Base-by-base conservation (phyloP, 148 eudicot species). In the Spergularia marina region DNA sequence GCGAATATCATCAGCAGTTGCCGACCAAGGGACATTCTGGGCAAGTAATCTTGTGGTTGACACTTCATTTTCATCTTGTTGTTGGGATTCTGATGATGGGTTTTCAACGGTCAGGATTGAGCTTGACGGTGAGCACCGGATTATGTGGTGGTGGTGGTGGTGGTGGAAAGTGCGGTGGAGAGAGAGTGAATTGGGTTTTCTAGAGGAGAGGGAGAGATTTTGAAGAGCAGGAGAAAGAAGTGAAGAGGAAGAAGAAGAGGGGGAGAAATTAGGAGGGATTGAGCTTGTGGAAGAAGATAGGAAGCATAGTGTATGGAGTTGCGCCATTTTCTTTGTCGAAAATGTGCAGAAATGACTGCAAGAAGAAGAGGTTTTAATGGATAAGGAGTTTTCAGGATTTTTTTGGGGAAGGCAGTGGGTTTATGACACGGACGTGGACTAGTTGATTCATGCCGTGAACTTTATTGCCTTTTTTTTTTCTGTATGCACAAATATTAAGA, bases 21-120 rank as follows among this genome's bases (percentile, higher is more conserved):
- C 81, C 7, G 83, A 76, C 98, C 98, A 95, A 0, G 97, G 96
- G 12, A 92, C 69, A 52, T 95, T 92, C 83, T 87, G 90, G 10
- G 91, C 94, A 25, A 90, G 78, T 63, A 95, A 40, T 76, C 96
- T 85, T 1, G 91, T 95, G 20, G 25, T 59, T 21, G 88, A 85
- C 52, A 62, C 2, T 79, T 85, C 47, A 53, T 7, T 17, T 16
- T 44, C 71, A 47, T 77, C 81, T 51, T 79, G 84, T 59, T 79
- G 81, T 61, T 21, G 51, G 21, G 74, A 25, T 54, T 79, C 73
- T 10, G 68, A 10, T 7, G 85, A 23, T 70, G 81, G 82, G 74
- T 62, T 74, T 65, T 82, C 72, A 62, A 76, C 63, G 67, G 77
- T 12, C 36, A 82, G 69, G 72, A 77, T 74, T 66, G 87, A 23